Percentiles rank a stretch among this genome's conserved stretches.
phyloP scores from a whole-genome alignment of 345 rosid species.

The Populus nigra region DNA sequence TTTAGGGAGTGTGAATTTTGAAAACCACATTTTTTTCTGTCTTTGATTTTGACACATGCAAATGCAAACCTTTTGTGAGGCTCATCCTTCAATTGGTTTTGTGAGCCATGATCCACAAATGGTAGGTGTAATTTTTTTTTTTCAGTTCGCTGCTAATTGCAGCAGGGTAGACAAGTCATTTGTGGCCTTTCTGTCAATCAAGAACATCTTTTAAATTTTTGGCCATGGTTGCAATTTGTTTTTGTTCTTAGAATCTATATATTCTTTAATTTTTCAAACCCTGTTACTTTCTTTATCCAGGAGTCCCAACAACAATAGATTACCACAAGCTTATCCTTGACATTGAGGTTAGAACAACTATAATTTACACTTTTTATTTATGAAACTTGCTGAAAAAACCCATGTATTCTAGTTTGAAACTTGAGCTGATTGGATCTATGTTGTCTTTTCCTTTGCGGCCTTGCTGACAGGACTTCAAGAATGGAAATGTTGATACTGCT shows the following conservation, averaged over 20 bases:
- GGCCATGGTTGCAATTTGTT: neutral
- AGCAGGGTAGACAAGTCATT: neutral
- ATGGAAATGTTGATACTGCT: conserved; percentile 97
- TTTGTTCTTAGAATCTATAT: neutral
- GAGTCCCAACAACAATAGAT: conserved; percentile 93
- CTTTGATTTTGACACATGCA: neutral
- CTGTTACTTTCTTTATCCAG: conserved; percentile 37
- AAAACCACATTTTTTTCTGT: too few relatives aligned
- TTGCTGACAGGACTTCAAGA: conserved; percentile 75
- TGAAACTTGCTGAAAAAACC: neutral
- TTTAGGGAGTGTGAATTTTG: neutral
- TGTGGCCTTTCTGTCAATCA: neutral
- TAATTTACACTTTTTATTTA: neutral
- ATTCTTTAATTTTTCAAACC: conserved; percentile 1
- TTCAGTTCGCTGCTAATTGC: neutral
- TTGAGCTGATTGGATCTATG: neutral
- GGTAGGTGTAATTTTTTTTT: neutral
- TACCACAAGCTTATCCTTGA: conserved; percentile 98
- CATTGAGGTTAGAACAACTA: conserved; percentile 57
- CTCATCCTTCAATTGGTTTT: neutral
- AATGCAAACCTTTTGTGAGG: neutral
- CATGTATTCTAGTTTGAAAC: neutral
- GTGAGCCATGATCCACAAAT: neutral
- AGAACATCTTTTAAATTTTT: neutral
- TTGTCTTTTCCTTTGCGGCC: conserved; percentile 4